Evolutionary conservation across 2,329 filamentous ascomycete genomes (phyloP), one percentile per base, ranked within the genome.

Genomic region (Monosporascus sp.): DNA sequence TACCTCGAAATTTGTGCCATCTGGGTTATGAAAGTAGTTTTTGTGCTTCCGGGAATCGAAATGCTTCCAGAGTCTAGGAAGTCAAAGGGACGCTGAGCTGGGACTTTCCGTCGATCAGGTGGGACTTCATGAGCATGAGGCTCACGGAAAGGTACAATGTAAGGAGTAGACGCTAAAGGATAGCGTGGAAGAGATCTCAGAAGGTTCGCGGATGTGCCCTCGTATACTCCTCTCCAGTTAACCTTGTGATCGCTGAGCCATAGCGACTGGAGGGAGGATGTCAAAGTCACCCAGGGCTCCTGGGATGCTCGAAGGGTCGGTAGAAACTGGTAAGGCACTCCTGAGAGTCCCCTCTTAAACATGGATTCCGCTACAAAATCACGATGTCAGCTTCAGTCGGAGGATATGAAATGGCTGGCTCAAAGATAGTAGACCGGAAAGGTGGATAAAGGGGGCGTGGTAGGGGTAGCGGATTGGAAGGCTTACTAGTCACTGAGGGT

Each of bases 401-500:
- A 27, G 8, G 25, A 27, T 27, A 27, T 27, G 8, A 27, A 27
- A 37, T 24, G 7, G 46, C 24, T 41, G 31, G 18, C n/a, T 36
- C 8, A 8, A 27, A 27, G 25, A 27, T 27, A 3, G 8, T 27
- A 27, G n/a, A 39, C 18, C 18, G 37, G 37, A 18, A 17, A 3
- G 18, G 37, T 5, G 37, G 37, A 17, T 17, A 39, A 39, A 39
- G 37, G 15, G 37, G 37, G 37, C n/a, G 37, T 39, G 15, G 15
- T n/a, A 39, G 37, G 37, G 37, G 37, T n/a, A 17, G 37, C 8
- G 25, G 25, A 27, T 27, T 27, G 8, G 25, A 27, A 20, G 18
- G 52, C 57, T 54, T 57, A 59, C 57, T 57, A 8, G 56, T 53
- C 14, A 52, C 44, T 42, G 56, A 61, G 5, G 60, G 60, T 8